Evolutionary conservation across 2,329 filamentous ascomycete genomes (phyloP), one percentile per base, ranked within the genome.

Genomic region (Claviceps sp.): DNA sequence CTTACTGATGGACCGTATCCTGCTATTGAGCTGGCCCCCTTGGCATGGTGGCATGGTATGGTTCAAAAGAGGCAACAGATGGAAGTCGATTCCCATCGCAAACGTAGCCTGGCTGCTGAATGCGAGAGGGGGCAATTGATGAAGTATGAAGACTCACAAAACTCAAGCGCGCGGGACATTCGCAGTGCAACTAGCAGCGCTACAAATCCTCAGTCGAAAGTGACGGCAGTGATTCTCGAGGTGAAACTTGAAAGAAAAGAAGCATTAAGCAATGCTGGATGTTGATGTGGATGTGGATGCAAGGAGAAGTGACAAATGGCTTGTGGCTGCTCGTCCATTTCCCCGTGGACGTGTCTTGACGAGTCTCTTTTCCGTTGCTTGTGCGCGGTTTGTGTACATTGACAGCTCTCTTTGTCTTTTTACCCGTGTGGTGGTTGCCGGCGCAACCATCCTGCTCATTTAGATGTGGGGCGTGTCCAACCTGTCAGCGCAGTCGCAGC

Each of bases 371-470:
- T 47, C 53, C 11, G 34, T 26, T 49, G 46, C 34, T 26, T 30
- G 47, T 42, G 43, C 45, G 43, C 38, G 58, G 58, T 66, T 66
- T 67, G 65, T 67, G 63, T 67, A 67, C 62, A 64, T 66, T 63
- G 53, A 18, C 6, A 22, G 24, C 51, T 34, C 30, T 34, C 30
- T 34, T 34, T 34, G 30, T 34, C 9, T 30, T 16, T 16, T 14
- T 34, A 18, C 48, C 8, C 20, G 24, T 24, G 36, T 41, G 16
- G 8, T 49, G 48, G 65, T 67, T 67, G 65, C 64, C 54, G 59
- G 52, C 49, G 54, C 54, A 57, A 55, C 55, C 38, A 50, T 22
- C 5, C 16, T 24, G 20, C 36, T 30, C 37, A 18, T 34, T 11
- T 11, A 11, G 30, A 30, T 18, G 47, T 26, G 38, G 47, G 14